Evolutionary conservation across 805 yeast species (phyloP), one percentile per base, ranked within the genome.

Genomic region (Nakazawaea wyomingensis): DNA sequence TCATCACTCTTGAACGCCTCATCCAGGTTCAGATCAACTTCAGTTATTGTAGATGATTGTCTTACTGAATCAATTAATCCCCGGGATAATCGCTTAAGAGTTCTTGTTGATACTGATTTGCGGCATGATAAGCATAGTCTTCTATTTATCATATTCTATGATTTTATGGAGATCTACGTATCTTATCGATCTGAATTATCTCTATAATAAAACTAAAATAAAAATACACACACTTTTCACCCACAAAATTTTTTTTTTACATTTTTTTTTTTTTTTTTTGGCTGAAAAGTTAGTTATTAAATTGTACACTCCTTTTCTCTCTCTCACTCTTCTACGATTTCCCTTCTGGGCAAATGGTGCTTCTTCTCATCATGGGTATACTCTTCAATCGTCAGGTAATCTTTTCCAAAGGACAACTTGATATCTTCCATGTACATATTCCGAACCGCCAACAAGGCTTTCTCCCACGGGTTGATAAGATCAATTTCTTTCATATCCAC

Each of bases 381-480:
- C 22, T 19, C 9, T 10, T 39, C 16, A 17, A 39, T 17, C 11
- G 22, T 9, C 2, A 26, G 16, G 37, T 19, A 13, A 11, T 39
- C 18, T 4, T 31, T 32, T 1, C 43, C 43, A n/a, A 39, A 33
- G 5, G 43, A 34, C 29, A 11, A 18, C n/a, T 22, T 16, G 5
- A 40, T 14, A 20, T 40, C 43, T 26, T 33, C 34, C 43, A 40
- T 33, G 16, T 40, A 40, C 43, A 40, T 34, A 14, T 40, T 40
- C 8, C 43, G 24, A 8, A 34, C 34, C 2, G 24, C 34, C n/a
- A 40, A 16, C 7, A 40, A 13, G 3, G 27, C 13, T 17, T 27
- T 34, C 26, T 40, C 43, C 38, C 43, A 34, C 9, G 43, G 43
- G 26, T 40, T 18, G 17, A 40, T 40, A 11, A 40, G 10, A 34